phyloP scores from a whole-genome alignment of 192 early-diverging fungal species.

The Umbelopsis isabellina region DNA sequence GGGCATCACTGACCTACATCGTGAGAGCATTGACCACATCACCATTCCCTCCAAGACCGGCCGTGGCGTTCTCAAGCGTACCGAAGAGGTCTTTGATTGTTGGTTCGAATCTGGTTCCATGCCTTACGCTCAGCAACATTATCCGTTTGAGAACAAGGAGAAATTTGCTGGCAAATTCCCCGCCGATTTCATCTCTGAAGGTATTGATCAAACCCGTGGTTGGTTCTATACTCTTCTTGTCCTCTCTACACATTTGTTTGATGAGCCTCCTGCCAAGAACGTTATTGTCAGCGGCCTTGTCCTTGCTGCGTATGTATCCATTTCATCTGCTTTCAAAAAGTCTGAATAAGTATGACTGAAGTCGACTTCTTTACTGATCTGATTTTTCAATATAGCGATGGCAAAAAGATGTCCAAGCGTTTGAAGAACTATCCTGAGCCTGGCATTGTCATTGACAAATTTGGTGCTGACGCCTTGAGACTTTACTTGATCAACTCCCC shows the following conservation, averaged over 20 bases:
- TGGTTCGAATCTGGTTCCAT: constrained; percentile 99
- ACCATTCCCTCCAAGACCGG: constrained; percentile 94
- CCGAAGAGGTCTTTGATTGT: constrained; percentile 98
- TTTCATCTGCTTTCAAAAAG: not conserved
- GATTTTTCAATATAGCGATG: constrained; percentile 62
- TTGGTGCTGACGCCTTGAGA: constrained; percentile 94
- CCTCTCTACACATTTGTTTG: constrained; percentile 94
- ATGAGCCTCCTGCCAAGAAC: constrained; percentile 95
- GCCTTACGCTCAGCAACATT: constrained; percentile 99
- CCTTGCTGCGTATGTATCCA: constrained; percentile 68
- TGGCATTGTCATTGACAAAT: constrained; percentile 74
- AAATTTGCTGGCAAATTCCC: constrained; percentile 88
- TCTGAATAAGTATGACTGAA: not conserved
- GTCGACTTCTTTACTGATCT: constrained; percentile 13
- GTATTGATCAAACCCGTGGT: constrained; percentile 98
- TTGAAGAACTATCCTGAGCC: constrained; percentile 99
- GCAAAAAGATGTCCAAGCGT: constrained; percentile 99
- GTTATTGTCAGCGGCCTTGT: constrained; percentile 97
- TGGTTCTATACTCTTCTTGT: constrained; percentile 99
- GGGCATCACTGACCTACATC: constrained; percentile 91
- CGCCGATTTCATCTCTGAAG: constrained; percentile 99
- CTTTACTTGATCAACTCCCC: constrained; percentile 98
- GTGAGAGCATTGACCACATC: constrained; percentile 95
- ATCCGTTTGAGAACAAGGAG: constrained; percentile 97
- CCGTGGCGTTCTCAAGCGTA: constrained; percentile 80